These are phyloP conservation scores for Coemansia sp. DNA, from an alignment of 192 early-diverging fungal genomes.

Conservation along the genomic window DNA sequence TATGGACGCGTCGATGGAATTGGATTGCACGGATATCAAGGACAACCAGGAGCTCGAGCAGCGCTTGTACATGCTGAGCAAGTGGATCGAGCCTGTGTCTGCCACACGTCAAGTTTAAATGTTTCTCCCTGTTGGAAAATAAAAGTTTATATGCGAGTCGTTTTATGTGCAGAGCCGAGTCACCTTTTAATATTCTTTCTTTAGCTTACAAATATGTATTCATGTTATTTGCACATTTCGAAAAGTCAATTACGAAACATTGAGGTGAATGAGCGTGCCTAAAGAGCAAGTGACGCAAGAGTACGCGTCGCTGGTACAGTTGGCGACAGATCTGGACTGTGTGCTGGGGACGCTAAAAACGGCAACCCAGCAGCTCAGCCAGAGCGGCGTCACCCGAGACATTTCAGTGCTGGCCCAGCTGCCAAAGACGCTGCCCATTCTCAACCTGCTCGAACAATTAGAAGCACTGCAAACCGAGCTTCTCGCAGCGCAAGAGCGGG, in stretches of 20 bases:
- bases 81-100: conserved; percentile 46
- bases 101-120: conserved; percentile 9
- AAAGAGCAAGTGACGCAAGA: conserved; percentile 11
- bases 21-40: conserved; percentile 50
- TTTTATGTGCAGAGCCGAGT: background rate
- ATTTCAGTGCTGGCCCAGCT: conserved; percentile 11
- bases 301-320: conserved; percentile 24
- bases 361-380: conserved; percentile 32
- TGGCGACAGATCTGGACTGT: conserved; percentile 8
- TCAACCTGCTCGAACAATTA: conserved; percentile 7
- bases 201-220: background rate
- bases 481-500: background rate
- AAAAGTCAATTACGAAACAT: background rate
- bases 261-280: background rate
- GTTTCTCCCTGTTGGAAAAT: background rate
- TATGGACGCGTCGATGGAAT: conserved; percentile 45
- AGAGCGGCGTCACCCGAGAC: conserved; percentile 37
- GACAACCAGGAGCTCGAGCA: conserved; percentile 57
- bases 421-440: conserved; percentile 11
- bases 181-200: background rate
- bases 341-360: conserved; percentile 17
- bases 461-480: conserved; percentile 31
- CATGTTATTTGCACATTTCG: background rate
- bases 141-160: background rate
- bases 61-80: conserved; percentile 53